Evolutionary conservation across 73 alveolate species (phyloP), one percentile per base, ranked within the genome.

Genomic region (Symbiodinium natans): DNA sequence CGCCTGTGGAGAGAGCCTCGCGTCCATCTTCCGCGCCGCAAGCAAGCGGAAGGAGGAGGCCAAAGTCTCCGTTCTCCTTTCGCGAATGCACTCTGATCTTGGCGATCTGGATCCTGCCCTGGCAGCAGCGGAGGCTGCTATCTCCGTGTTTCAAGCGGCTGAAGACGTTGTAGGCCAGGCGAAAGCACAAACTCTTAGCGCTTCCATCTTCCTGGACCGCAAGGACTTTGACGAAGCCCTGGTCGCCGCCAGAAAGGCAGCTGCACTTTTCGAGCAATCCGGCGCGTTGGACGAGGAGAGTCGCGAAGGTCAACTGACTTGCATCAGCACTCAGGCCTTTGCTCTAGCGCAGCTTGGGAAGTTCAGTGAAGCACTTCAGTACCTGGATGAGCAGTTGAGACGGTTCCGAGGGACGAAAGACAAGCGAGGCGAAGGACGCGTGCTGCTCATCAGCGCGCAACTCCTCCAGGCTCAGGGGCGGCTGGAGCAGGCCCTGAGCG

Each of bases 291-390:
- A 52, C 71, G 71, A 52, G 71, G 71, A 52, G 3, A 8, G 17
- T 52, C 71, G 71, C 71, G 71, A 52, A 15, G 23, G 71, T 29
- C 71, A 52, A 29, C 71, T 52, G 71, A 52, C 71, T 23, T 21
- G 71, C 31, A 52, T 52, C 71, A 52, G 23, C 71, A 52, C 71
- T 29, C 71, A 52, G 95, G 95, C 95, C 41, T 59, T 88, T 38
- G 95, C 95, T 21, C 68, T 88, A 71, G 95, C 95, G 5, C 95
- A 88, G 77, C 86, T 88, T 25, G 95, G 95, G 4, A 88, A 40
- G 46, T 88, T 88, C 31, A 41, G 33, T 8, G 95, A 88, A 41
- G 95, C 95, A 0, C 43, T 27, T 43, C 84, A 59, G 36, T 88
- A 56, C 41, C 77, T 88, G 41, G 95, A 88, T 85, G 95, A 88